phyloP scores from a whole-genome alignment of 345 rosid species.

The Arabidopsis thaliana region TAIR10.1 NC_003070.9:22840001-22840500 shows the following conservation, averaged over 20 bases:
- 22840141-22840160: background rate
- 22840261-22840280: background rate
- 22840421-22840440: constrained; percentile 7
- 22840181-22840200: no score
- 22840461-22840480: no score
- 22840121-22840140: background rate
- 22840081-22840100: background rate
- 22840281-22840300: constrained; percentile 23
- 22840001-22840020: background rate
- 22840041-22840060: background rate
- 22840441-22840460: background rate
- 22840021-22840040: background rate
- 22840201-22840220: background rate
- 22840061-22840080: background rate
- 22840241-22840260: background rate
- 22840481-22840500: background rate
- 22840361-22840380: background rate
- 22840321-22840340: fast-evolving
- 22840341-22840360: background rate
- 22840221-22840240: background rate
- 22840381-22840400: constrained; percentile 6
- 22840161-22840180: fast-evolving
- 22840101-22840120: background rate
- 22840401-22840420: background rate
- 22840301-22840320: background rate